phyloP scores from a whole-genome alignment of 257 asterid genomes.

The Leonotis leonurus region DNA sequence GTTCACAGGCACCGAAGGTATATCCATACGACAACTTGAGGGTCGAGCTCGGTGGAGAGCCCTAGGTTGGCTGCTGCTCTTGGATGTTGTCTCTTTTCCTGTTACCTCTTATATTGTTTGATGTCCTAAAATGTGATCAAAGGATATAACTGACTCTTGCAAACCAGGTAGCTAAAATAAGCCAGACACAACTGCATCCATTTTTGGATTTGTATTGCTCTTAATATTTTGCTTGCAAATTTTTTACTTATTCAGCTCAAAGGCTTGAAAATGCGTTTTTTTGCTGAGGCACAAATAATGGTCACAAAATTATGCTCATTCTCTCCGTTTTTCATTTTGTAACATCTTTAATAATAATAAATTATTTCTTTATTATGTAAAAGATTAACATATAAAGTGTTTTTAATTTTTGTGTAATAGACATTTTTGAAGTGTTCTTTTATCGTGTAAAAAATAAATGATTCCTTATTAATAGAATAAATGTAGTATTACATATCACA shows the following conservation, averaged over 20 bases:
- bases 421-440: too few relatives aligned
- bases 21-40: conserved; percentile 75
- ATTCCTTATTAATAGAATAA: too few relatives aligned
- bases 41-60: conserved; percentile 87
- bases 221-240: conserved; percentile 6
- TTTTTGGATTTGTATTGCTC: conserved; percentile 6
- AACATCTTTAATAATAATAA: too few relatives aligned
- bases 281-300: too few relatives aligned
- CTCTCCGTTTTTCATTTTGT: too few relatives aligned
- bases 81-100: not conserved
- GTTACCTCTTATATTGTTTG: not conserved
- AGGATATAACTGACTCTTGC: conserved; percentile 13
- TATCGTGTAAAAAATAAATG: too few relatives aligned
- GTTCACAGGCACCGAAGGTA: conserved; percentile 53
- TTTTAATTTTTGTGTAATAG: too few relatives aligned
- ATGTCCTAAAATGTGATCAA: conserved; percentile 3
- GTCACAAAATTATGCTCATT: too few relatives aligned
- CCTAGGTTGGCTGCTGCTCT: conserved; percentile 22
- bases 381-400: too few relatives aligned
- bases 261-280: not conserved
- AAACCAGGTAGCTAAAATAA: conserved; percentile 6
- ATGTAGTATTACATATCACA: too few relatives aligned
- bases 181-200: not conserved
- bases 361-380: too few relatives aligned
- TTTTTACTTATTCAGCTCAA: too few relatives aligned